Evolutionary conservation across 192 early-diverging fungal species (phyloP), one percentile per base, ranked within the genome.

Genomic region (Gaertneriomyces semiglobifer): DNA sequence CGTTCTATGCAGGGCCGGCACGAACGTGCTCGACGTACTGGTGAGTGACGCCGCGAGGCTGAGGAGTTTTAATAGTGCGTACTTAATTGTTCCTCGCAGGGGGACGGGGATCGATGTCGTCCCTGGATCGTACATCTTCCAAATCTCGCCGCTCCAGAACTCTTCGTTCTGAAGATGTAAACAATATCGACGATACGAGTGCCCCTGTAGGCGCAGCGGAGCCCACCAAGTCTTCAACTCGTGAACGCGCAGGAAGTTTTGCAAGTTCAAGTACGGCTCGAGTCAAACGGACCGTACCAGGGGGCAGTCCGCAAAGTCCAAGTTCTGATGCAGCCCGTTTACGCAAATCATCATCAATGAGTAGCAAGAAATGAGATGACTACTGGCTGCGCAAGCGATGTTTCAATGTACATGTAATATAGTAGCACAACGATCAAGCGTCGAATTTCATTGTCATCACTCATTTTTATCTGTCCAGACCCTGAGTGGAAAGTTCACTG

Each of bases 1-100:
- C 80, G 83, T 45, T 53, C 72, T 16, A 88, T 91, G 16, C 92
- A 94, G 58, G 53, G 62, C 2, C 78, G 85, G 16, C 92, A 94
- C 74, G 92, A 94, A 60, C 80, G 85, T 33, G 74, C 70, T n/a
- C 77, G 89, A 7, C 79, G 81, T 44, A 73, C 81, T 53, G 77
- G 81, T 57, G n/a, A 52, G 50, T 52, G 50, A 18, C 6, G 6
- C 50, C n/a, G n/a, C 50, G 5, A 5, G 6, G 6, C 50, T n/a
- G 20, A 52, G 5, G 6, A 18, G 20, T 52, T 18, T 52, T 0
- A 52, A 6, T 5, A 18, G 3, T 20, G 5, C 6, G 20, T 4
- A 18, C n/a, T n/a, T 20, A 20, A 5, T 52, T 52, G 5, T 20
- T 52, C n/a, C 5, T 52, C 20, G n/a, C 50, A 52, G 50, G 50